Evolutionary conservation across 2,329 filamentous ascomycete genomes (phyloP), one percentile per base, ranked within the genome.

Genomic region (Ceratocystis ficicola): DNA sequence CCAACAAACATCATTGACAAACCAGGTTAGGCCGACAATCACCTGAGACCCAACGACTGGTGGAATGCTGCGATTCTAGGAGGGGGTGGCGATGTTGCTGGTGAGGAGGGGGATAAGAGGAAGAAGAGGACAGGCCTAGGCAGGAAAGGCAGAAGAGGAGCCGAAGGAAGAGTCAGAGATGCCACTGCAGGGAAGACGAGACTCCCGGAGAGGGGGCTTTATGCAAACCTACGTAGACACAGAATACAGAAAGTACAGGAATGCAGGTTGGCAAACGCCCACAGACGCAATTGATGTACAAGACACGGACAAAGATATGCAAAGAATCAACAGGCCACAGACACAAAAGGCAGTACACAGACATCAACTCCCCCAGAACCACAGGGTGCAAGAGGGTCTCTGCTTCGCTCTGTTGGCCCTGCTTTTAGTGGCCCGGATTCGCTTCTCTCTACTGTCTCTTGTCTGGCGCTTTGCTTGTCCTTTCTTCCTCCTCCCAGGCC

Each of bases 241-340:
- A 30, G 52, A 28, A 15, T 15, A 12, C 25, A 30, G 28, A 30
- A 17, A 57, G 52, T 20, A 50, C 48, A 41, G 10, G 1, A 41
- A 15, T 41, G 48, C 48, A 25, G 10, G n/a, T 7, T n/a, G n/a
- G n/a, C 48, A 52, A 8, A 52, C n/a, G 22, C 48, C 36, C 36
- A 57, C 52, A 57, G 52, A 57, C 52, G 30, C 12, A 57, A n/a
- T 32, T 57, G 52, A 57, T 57, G 52, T 32, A 57, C 52, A 57
- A 57, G 28, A 57, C 52, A 57, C 52, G 8, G 52, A 57, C 52
- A 57, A 57, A 57, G 52, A 57, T 57, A 57, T 57, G 52, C 52
- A 57, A 28, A 57, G 52, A 57, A 57, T 30, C 52, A 28, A 12
- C 25, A 32, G 30, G 10, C 36, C 52, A 57, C 52, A 57, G 52